Conservation (phyloP, 306 rosid species). For the Crataegus laevigata region DNA sequence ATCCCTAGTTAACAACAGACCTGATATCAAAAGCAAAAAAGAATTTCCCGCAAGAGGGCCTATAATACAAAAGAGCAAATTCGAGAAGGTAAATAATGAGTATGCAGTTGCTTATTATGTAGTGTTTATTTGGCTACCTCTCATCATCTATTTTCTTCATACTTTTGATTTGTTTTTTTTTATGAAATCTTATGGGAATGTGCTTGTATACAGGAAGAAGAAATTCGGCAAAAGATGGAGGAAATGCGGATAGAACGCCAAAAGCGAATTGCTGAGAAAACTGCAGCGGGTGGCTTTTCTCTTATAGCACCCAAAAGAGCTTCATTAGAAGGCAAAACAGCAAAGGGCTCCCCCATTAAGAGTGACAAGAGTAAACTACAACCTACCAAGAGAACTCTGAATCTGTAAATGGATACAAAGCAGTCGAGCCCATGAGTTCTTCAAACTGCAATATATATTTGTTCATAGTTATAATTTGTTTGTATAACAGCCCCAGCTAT, state of each 20-base stretch:
- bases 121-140: neutral
- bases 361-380: constrained; percentile 35
- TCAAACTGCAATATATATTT: neutral
- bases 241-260: constrained; percentile 41
- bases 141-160: neutral
- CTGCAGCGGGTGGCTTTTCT: constrained; percentile 35
- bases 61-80: constrained; percentile 49
- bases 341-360: constrained; percentile 28
- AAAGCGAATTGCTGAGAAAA: constrained; percentile 62
- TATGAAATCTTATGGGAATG: constrained; percentile 8
- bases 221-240: constrained; percentile 50
- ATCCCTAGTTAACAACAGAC: neutral
- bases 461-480: neutral
- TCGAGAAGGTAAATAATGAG: constrained; percentile 39
- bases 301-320: constrained; percentile 24
- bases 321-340: constrained; percentile 25
- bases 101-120: constrained; percentile 1
- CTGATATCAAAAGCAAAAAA: neutral
- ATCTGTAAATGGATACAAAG: neutral
- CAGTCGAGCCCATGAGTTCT: neutral
- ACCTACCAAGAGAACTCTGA: constrained; percentile 10
- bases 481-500: neutral
- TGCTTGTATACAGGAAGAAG: constrained; percentile 50
- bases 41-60: constrained; percentile 31
- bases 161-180: neutral